phyloP scores from a whole-genome alignment of 2,329 filamentous ascomycete species.

The Cercospora sp. region DNA sequence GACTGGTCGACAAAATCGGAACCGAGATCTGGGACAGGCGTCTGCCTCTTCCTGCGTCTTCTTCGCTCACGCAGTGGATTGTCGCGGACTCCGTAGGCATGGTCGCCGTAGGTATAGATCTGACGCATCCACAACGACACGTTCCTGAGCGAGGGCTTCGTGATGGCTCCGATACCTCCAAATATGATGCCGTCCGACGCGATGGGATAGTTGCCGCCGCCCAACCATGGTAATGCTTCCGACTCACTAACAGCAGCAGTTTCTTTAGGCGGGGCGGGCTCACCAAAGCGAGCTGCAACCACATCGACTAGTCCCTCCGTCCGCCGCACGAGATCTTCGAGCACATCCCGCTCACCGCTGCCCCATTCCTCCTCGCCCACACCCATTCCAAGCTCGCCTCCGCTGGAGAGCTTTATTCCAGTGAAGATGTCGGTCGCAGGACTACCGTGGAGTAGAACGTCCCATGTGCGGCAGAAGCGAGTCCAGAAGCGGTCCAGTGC shows the following conservation, averaged over 20 bases:
- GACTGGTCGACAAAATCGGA: slow-evolving; percentile 16
- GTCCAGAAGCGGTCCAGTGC: slow-evolving; percentile 82
- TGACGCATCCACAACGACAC: slow-evolving; percentile 86
- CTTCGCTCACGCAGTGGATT: slow-evolving; percentile 69
- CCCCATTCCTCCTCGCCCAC: slow-evolving; percentile 95
- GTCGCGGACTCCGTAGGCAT: slow-evolving; percentile 81
- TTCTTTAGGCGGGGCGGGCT: slow-evolving; percentile 45
- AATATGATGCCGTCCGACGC: slow-evolving; percentile 85
- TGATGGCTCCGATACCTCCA: slow-evolving; percentile 73
- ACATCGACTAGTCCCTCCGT: slow-evolving; percentile 86
- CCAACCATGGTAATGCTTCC: slow-evolving; percentile 65
- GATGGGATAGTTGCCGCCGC: slow-evolving; percentile 65
- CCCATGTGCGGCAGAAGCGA: slow-evolving; percentile 68
- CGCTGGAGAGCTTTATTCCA: slow-evolving; percentile 83
- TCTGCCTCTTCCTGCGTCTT: slow-evolving; percentile 46
- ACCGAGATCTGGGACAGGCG: slow-evolving; percentile 2
- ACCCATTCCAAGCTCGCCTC: slow-evolving; percentile 87
- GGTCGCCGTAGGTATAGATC: slow-evolving; percentile 78
- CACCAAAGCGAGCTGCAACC: slow-evolving; percentile 82
- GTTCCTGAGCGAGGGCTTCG: slow-evolving; percentile 68
- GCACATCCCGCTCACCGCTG: slow-evolving; percentile 87
- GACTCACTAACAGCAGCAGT: slow-evolving; percentile 29
- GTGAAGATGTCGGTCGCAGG: slow-evolving; percentile 77
- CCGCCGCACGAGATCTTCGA: slow-evolving; percentile 80
- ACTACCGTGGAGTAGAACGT: slow-evolving; percentile 86